These are phyloP conservation scores for Boletellus ananiceps DNA, from an alignment of 768 basidiomycete genomes.

Conservation along the genomic window DNA sequence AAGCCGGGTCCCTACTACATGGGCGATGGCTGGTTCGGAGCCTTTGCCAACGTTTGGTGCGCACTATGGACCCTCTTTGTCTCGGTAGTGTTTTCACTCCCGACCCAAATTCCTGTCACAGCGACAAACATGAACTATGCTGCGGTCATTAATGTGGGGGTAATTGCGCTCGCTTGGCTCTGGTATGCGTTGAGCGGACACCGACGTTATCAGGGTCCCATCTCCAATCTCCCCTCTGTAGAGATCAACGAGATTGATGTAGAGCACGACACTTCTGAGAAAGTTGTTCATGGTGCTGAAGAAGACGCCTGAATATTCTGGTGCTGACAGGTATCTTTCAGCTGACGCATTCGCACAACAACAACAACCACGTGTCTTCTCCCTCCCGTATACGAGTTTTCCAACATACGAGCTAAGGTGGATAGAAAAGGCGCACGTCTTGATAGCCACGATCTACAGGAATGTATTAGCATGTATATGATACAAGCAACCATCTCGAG, in stretches of 20 bases:
- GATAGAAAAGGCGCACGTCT: neutral
- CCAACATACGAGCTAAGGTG: neutral
- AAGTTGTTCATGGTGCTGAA: neutral
- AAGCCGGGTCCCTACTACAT: conserved; percentile 60
- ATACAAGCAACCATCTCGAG: neutral
- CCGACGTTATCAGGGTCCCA: conserved; percentile 55
- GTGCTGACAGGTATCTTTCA: too few species aligned
- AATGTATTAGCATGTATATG: neutral
- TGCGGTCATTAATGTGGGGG: conserved; percentile 31
- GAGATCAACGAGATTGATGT: neutral
- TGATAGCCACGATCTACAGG: neutral
- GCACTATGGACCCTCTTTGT: conserved; percentile 45
- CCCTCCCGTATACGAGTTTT: too few species aligned
- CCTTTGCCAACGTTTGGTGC: conserved; percentile 42
- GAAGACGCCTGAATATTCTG: too few species aligned
- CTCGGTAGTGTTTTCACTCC: conserved; percentile 45
- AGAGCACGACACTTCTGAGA: neutral
- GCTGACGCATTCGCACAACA: too few species aligned
- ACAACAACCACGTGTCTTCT: too few species aligned
- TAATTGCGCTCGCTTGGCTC: conserved; percentile 28
- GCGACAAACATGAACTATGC: conserved; percentile 50
- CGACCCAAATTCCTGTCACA: conserved; percentile 48
- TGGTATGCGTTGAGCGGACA: conserved; percentile 55
- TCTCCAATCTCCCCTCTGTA: conserved; percentile 40
- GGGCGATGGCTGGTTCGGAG: conserved; percentile 46